Percentiles rank a stretch among this genome's conserved stretches.
Conservation (phyloP, 345 rosid species). For the Physaria fendleri region DNA sequence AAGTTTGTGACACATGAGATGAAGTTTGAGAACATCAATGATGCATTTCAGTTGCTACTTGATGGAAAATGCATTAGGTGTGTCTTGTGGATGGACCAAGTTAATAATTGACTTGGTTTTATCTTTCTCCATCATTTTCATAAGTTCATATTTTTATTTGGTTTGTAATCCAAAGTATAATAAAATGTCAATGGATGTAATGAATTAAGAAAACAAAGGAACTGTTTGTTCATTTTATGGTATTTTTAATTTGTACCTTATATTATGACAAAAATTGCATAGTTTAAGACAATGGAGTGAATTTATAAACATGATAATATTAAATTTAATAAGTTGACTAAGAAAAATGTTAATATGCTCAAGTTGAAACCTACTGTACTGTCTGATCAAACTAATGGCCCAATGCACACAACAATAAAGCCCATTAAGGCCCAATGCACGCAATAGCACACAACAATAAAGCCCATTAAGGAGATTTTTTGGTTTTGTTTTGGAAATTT, state of each 20-base stretch:
- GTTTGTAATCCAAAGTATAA: background rate
- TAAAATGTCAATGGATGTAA: background rate
- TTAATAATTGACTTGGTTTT: constrained; percentile 13
- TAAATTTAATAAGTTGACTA: too few relatives aligned
- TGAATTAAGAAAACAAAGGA: background rate
- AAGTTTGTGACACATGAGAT: constrained; percentile 79
- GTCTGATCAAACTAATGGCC: too few relatives aligned
- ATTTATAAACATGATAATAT: too few relatives aligned
- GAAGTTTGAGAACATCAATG: constrained; percentile 62
- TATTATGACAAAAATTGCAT: background rate
- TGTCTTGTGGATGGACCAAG: constrained; percentile 66
- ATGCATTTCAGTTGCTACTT: constrained; percentile 53
- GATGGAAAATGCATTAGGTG: constrained; percentile 62
- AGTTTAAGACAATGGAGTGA: background rate
- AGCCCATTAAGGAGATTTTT: background rate
- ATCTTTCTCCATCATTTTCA: background rate
- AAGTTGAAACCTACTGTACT: too few relatives aligned
- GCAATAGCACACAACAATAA: too few relatives aligned
- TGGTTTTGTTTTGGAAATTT: too few relatives aligned
- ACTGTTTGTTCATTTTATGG: background rate
- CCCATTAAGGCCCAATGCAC: too few relatives aligned
- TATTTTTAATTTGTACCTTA: background rate
- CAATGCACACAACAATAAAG: too few relatives aligned
- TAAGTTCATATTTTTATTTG: background rate
- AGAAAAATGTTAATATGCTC: too few relatives aligned